Evolutionary conservation across 345 rosid species (phyloP).

Genomic region (Cochlearia excelsa): DNA sequence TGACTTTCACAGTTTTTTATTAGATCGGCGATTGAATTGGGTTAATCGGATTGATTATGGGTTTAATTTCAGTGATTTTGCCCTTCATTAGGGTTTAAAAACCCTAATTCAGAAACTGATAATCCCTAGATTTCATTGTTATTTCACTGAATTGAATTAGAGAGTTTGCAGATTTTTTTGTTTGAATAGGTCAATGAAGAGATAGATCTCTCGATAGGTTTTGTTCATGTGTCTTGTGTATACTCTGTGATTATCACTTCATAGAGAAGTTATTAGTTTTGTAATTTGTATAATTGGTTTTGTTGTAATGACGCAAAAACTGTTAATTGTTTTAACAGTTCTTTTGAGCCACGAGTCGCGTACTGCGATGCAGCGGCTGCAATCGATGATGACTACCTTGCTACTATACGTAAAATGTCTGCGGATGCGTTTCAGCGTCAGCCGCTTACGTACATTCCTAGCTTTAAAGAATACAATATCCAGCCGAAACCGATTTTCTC

Average conservation of each 20-base stretch:
- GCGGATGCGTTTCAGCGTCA: conserved; percentile 44
- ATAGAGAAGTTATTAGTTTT: not conserved
- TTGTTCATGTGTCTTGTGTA: not conserved
- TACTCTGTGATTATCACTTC: conserved; percentile 1
- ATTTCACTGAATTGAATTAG: not conserved
- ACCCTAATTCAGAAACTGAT: conserved; percentile 1
- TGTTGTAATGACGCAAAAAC: conserved; percentile 14
- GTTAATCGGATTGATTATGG: conserved; percentile 15
- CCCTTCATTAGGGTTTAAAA: conserved; percentile 11
- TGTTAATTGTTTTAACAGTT: conserved; percentile 37
- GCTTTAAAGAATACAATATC: conserved; percentile 61
- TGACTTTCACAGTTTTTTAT: conserved; percentile 15
- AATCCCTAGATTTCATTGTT: not conserved
- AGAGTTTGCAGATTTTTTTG: not conserved
- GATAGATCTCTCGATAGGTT: conserved; percentile 7
- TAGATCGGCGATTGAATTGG: conserved; percentile 10
- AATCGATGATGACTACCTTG: conserved; percentile 52
- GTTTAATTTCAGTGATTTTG: conserved; percentile 3
- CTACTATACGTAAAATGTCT: conserved; percentile 45
- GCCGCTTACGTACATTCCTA: conserved; percentile 42
- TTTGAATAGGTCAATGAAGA: not conserved
- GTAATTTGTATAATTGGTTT: too few relatives aligned
- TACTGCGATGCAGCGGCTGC: conserved; percentile 84
- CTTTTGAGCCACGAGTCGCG: conserved; percentile 58
- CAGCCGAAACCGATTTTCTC: conserved; percentile 78